Evolutionary conservation across 805 yeast genomes (phyloP), one percentile per base, ranked within the genome.

Genomic region (Ogataea corticis): DNA sequence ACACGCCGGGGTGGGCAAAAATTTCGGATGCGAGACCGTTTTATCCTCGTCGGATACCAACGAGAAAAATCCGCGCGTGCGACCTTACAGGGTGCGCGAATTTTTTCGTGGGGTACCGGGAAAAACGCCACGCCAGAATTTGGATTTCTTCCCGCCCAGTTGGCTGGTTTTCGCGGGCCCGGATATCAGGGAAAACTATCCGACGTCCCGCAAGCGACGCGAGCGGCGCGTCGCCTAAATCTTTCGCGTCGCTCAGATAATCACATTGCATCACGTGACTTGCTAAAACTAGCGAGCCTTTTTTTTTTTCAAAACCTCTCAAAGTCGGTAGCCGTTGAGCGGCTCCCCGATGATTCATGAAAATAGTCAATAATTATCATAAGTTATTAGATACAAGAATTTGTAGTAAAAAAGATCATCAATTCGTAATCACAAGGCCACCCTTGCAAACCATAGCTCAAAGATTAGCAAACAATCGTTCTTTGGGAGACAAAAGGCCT

Each of bases 11-110:
- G 14, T n/a, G 40, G 15, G 13, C 31, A 16, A 37, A 32, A 30
- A 38, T 13, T 34, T 39, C 48, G 48, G 48, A 44, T 30, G 44
- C 44, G 41, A 44, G 36, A 41, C 13, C 32, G 42, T 32, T 39
- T 33, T 44, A 37, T 39, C 48, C 48, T 31, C 12, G 23, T 35
- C 27, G 19, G 30, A 14, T 13, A 14, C 19, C 31, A 10, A 15
- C 29, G 15, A 18, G 42, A n/a, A 28, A 18, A 11, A n/a, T 16
- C 18, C 19, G 35, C 18, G 18, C 19, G 23, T 15, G 35, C 18
- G 12, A 12, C 5, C 14, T 4, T 6, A 11, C 14, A 6, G 14
- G 14, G 13, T 4, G 31, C 13, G 31, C 31, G 38, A n/a, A 28
- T 28, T 13, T 28, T 13, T 13, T 11, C 31, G 13, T 28, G 13